These are phyloP conservation scores for Wickerhamomyces kurtzmanii DNA, from an alignment of 805 yeast species.

Conservation along the genomic window DNA sequence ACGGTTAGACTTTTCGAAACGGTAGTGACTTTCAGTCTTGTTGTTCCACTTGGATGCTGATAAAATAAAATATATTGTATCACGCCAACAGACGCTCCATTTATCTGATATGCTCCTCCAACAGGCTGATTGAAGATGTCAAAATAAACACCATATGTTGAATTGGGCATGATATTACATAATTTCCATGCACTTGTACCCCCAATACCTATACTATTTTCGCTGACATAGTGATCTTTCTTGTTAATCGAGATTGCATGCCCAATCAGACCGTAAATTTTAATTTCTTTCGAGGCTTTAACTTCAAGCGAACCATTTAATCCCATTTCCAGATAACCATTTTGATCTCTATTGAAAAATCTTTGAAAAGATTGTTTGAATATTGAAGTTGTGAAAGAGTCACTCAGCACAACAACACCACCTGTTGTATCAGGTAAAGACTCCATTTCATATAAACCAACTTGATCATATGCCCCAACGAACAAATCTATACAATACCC, in stretches of 20 bases:
- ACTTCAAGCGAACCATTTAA: conserved; percentile 52
- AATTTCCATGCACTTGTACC: conserved; percentile 52
- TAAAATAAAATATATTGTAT: conserved; percentile 52
- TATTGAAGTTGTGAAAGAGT: conserved; percentile 57
- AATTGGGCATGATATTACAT: conserved; percentile 44
- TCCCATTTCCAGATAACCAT: conserved; percentile 38
- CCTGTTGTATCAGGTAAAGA: conserved; percentile 47
- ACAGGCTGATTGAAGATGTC: conserved; percentile 26
- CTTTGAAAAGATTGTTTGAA: conserved; percentile 56
- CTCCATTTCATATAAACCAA: conserved; percentile 62
- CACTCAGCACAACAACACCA: conserved; percentile 53
- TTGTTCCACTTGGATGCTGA: conserved; percentile 50
- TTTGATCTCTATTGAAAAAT: conserved; percentile 30
- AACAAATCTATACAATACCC: conserved; percentile 51
- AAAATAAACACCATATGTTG: conserved; percentile 48
- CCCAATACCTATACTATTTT: conserved; percentile 34
- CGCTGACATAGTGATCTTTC: conserved; percentile 12
- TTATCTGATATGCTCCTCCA: conserved; percentile 2
- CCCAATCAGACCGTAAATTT: conserved; percentile 52
- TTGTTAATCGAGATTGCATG: conserved; percentile 41
- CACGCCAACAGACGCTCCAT: conserved; percentile 18
- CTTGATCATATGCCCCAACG: conserved; percentile 61
- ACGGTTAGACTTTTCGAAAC: conserved; percentile 33
- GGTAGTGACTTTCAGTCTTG: conserved; percentile 54
- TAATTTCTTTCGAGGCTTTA: conserved; percentile 37